phyloP scores from a whole-genome alignment of 2,329 filamentous ascomycete species.

The Didymella glomerata region DNA sequence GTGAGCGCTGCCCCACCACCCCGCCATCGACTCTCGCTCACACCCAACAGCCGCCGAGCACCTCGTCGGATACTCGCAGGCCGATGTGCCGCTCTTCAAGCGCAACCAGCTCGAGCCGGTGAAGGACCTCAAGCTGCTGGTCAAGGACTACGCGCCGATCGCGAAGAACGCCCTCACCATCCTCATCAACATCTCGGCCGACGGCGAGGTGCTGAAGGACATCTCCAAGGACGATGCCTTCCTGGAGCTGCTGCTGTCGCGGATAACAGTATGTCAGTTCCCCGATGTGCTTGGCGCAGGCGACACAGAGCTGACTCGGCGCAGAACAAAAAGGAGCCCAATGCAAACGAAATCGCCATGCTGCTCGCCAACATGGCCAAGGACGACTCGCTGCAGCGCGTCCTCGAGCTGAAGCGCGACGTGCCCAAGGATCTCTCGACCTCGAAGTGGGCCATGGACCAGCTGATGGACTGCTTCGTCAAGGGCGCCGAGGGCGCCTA shows the following conservation, averaged over 20 bases:
- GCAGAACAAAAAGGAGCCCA: slow-evolving; percentile 76
- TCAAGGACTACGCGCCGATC: slow-evolving; percentile 86
- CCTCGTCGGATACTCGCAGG: slow-evolving; percentile 81
- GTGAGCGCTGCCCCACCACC: slow-evolving; percentile 56
- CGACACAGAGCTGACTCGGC: slow-evolving; percentile 16
- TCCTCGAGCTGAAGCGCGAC: slow-evolving; percentile 73
- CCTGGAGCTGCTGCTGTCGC: slow-evolving; percentile 73
- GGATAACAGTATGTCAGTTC: slow-evolving; percentile 76
- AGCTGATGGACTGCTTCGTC: slow-evolving; percentile 94
- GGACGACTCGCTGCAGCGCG: slow-evolving; percentile 73
- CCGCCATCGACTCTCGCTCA: slow-evolving; percentile 30
- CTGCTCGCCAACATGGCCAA: slow-evolving; percentile 92
- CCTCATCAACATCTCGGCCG: slow-evolving; percentile 83
- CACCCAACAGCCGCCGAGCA: slow-evolving; percentile 75
- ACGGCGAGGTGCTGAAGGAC: slow-evolving; percentile 75
- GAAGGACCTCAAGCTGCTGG: slow-evolving; percentile 84
- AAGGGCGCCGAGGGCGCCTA: slow-evolving; percentile 84
- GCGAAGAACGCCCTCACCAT: slow-evolving; percentile 93
- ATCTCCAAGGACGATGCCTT: slow-evolving; percentile 84
- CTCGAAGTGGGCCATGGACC: slow-evolving; percentile 80
- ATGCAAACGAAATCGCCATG: slow-evolving; percentile 88
- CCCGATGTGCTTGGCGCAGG: slow-evolving; percentile 6
- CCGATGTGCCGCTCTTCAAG: slow-evolving; percentile 85
- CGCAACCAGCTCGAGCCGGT: slow-evolving; percentile 77
- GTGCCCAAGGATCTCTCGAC: slow-evolving; percentile 75